Conservation (phyloP, 2,329 filamentous ascomycete genomes). For the Pyrenochaeta sp. region DNA sequence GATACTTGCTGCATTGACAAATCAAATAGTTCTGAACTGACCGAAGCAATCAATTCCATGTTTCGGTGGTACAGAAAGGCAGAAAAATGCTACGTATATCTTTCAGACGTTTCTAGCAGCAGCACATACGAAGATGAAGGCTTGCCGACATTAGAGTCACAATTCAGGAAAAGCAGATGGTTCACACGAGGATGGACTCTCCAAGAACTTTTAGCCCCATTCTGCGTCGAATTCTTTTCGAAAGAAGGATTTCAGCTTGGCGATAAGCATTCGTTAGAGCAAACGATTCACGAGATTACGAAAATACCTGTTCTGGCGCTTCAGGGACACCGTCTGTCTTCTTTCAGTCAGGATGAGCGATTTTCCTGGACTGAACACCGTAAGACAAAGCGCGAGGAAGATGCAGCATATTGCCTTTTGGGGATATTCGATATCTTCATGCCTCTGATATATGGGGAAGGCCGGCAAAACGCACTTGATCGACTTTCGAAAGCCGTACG, state of each 20-base stretch:
- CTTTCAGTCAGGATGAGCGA: not conserved
- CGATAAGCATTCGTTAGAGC: not conserved
- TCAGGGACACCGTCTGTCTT: not conserved
- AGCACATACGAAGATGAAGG: not conserved
- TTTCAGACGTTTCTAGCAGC: constrained; percentile 6
- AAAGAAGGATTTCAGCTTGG: constrained; percentile 2
- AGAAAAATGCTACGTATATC: constrained; percentile 6
- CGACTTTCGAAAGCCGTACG: not conserved
- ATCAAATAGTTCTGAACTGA: not conserved
- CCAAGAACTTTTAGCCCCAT: constrained; percentile 8
- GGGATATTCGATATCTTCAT: constrained; percentile 4
- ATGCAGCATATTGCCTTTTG: constrained; percentile 4
- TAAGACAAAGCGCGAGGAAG: constrained; percentile 4
- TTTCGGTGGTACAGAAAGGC: constrained; percentile 7
- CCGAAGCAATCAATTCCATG: constrained; percentile 8
- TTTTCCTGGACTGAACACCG: not conserved
- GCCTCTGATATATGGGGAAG: constrained; percentile 5
- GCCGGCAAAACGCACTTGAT: not conserved
- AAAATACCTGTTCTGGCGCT: not conserved
- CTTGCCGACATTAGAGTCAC: not conserved
- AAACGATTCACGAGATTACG: constrained; percentile 2
- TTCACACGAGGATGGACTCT: constrained; percentile 10
- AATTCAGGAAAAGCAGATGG: constrained; percentile 8
- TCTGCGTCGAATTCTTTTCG: not conserved
- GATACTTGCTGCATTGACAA: constrained; percentile 12